Conservation (phyloP, 2,329 filamentous ascomycete species). For the Pseudocercospora musae region DNA sequence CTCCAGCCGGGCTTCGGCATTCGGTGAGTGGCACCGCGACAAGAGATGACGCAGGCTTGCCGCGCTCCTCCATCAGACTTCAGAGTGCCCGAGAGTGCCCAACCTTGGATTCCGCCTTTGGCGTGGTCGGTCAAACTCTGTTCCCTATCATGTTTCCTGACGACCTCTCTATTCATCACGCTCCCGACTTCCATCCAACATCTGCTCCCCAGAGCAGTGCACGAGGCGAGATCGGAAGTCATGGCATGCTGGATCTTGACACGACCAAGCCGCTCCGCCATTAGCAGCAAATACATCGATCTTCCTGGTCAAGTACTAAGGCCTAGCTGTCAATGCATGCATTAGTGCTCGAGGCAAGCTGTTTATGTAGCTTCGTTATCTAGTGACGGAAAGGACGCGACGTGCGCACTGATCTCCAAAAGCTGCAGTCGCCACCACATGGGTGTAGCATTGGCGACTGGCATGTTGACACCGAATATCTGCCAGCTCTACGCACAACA, state of each 20-base stretch:
- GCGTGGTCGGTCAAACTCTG: neutral
- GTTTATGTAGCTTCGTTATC: neutral
- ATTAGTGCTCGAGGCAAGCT: neutral
- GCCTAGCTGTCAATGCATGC: neutral
- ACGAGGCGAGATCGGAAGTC: neutral
- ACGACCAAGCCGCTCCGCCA: neutral
- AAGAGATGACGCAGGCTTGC: too few relatives aligned
- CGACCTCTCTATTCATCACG: neutral
- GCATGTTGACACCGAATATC: neutral
- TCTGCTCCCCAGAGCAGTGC: neutral
- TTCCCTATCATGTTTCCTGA: neutral
- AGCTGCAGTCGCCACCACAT: neutral
- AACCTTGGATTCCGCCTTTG: neutral
- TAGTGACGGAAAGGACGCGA: neutral
- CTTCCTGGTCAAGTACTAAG: neutral
- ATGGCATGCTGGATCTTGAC: neutral
- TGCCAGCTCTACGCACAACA: neutral
- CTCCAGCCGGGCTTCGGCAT: too few relatives aligned
- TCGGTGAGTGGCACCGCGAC: too few relatives aligned
- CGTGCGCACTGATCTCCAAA: neutral
- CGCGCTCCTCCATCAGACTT: too few relatives aligned
- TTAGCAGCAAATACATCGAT: neutral
- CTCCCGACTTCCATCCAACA: neutral
- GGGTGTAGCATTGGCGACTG: neutral
- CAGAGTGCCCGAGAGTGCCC: too few relatives aligned